phyloP scores from a whole-genome alignment of 139 green algal species.

The Desmodesmus armatus region DNA sequence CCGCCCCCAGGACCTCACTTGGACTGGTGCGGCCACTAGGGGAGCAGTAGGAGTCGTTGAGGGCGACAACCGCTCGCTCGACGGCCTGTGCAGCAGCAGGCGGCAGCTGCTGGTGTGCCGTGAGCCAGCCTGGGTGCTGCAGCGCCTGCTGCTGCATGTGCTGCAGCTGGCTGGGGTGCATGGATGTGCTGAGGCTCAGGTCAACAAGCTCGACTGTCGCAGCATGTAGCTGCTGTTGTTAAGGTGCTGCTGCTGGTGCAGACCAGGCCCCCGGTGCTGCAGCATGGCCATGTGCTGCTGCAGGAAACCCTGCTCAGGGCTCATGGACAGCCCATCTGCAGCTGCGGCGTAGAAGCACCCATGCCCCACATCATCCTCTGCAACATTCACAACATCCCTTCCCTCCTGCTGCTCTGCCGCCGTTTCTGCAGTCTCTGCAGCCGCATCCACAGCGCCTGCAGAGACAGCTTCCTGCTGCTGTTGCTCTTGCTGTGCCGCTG shows the following conservation, averaged over 20 bases:
- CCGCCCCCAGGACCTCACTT: neutral
- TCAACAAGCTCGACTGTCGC: slow-evolving; percentile 31
- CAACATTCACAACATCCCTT: neutral
- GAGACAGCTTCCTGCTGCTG: neutral
- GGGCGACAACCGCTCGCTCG: slow-evolving; percentile 11
- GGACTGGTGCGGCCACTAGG: neutral
- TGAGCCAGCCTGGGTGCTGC: slow-evolving; percentile 10
- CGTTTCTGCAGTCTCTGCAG: neutral
- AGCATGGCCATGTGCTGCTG: neutral
- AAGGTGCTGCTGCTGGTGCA: neutral
- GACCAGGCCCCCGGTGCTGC: slow-evolving; percentile 9
- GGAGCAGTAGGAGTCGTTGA: slow-evolving; percentile 44
- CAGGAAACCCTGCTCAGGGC: neutral
- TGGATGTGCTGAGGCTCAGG: slow-evolving; percentile 23
- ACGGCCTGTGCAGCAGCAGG: slow-evolving; percentile 38
- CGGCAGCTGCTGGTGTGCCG: slow-evolving; percentile 25
- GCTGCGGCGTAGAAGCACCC: neutral
- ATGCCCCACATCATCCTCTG: neutral
- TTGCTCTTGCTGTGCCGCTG: slow-evolving; percentile 7
- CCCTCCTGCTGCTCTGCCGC: neutral
- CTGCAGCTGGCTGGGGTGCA: slow-evolving; percentile 16
- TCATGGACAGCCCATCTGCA: neutral
- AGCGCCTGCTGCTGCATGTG: slow-evolving; percentile 34
- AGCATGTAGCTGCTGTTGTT: slow-evolving; percentile 27
- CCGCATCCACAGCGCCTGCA: neutral